Base-by-base conservation (phyloP, 768 basidiomycete genomes). In the Lactarius deliciosus region DNA sequence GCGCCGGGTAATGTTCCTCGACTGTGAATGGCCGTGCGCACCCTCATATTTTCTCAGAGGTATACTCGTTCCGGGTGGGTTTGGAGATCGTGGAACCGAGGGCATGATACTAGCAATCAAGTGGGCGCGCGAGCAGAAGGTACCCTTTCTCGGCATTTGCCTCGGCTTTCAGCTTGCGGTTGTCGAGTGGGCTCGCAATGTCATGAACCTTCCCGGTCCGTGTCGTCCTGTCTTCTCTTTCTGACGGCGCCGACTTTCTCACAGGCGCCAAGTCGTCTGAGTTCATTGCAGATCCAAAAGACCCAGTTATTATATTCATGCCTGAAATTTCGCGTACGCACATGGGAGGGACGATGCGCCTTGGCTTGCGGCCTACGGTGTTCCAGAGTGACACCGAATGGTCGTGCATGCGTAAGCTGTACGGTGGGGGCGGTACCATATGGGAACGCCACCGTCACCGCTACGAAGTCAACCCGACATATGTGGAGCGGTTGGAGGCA, bases 321-420 rank as follows among this genome's bases (percentile, higher is more conserved):
- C 97, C 97, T 20, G 97, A 99, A 76, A 92, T 99, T 72, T 97
- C 94, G 13, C 91, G 90, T 75, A 98, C 96, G 15, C 95, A 98
- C 70, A 94, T 98, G 86, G 97, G 97, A 60, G 97, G 97, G 25
- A 99, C 96, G n/a, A 99, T 99, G 97, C 89, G 97, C 15, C 85
- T 98, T n/a, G 97, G 97, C 28, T 82, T 98, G 50, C 87, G 96
- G n/a, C 94, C 96, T 4, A 99, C 96, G 2, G 84, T 98, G 57
- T 98, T 98, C 76, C 85, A 89, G 64, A 76, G 81, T 10, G 82
- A 79, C 15, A 88, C 86, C 1, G 89, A 89, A 20, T 92, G 89
- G 89, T 89, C 88, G 57, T 86, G 85, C 68, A 79, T 84, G 28
- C 83, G 94, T 38, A 84, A 85, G 75, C 79, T 99, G 73, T 99